These are phyloP conservation scores for Saccharomycopsis crataegensis DNA, from an alignment of 1,139 yeast species.

Conservation along the genomic window DNA sequence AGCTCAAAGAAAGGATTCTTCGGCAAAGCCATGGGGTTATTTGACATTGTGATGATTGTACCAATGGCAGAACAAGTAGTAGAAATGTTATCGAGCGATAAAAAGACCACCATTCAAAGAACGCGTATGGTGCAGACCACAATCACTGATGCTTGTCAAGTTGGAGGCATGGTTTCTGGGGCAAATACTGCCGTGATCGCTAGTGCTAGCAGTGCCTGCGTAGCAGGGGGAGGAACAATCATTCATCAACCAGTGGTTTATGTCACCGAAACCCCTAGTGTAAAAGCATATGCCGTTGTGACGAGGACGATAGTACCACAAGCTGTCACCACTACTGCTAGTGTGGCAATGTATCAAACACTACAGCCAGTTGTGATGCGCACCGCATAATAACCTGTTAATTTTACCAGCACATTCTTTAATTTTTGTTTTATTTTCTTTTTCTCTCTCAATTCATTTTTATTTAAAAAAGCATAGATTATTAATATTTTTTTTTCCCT, in stretches of 20 bases:
- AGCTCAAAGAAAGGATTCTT: too few relatives aligned
- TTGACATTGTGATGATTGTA: slow-evolving; percentile 5
- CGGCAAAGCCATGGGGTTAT: background rate
- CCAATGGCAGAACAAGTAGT: slow-evolving; percentile 4
- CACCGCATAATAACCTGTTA: background rate
- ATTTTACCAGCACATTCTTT: background rate
- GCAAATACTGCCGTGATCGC: background rate
- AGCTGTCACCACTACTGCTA: too few relatives aligned
- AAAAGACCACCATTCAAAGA: slow-evolving; percentile 1
- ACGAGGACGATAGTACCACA: background rate
- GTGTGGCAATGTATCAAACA: too few relatives aligned
- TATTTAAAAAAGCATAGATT: too few relatives aligned
- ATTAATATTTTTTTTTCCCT: too few relatives aligned
- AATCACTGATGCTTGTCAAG: slow-evolving; percentile 4
- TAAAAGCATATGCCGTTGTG: background rate
- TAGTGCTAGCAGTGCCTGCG: slow-evolving; percentile 11
- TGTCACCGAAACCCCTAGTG: background rate
- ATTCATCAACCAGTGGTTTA: background rate
- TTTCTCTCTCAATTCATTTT: too few relatives aligned
- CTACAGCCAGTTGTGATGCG: too few relatives aligned
- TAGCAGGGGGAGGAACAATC: slow-evolving; percentile 9
- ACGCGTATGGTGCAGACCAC: slow-evolving; percentile 6
- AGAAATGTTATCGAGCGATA: too few relatives aligned
- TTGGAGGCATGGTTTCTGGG: slow-evolving; percentile 7
- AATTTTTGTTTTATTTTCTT: background rate